Evolutionary conservation across 2,329 filamentous ascomycete genomes (phyloP).

Genomic region (Aureobasidium sp.): DNA sequence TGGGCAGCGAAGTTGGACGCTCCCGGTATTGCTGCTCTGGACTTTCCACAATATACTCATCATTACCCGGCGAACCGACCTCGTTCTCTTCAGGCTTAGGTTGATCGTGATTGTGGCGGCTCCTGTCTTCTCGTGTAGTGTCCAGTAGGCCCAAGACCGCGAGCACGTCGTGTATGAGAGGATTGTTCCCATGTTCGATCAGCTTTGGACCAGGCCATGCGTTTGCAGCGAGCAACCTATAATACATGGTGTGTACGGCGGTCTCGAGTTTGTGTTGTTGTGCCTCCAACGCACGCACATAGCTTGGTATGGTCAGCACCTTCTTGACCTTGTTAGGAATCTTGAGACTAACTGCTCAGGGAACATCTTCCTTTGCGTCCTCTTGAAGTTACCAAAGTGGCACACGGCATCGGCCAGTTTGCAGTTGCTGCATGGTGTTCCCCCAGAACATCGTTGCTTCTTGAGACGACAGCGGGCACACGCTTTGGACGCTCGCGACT

Average conservation of each 20-base stretch:
- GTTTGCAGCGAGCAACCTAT: neutral
- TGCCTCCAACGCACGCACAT: neutral
- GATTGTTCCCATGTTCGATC: neutral
- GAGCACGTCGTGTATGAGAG: neutral
- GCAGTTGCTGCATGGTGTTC: neutral
- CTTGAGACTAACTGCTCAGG: neutral
- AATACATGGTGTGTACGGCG: neutral
- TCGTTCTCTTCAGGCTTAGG: neutral
- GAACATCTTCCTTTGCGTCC: neutral
- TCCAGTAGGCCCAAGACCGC: neutral
- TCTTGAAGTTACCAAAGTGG: neutral
- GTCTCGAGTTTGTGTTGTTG: neutral
- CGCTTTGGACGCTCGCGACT: neutral
- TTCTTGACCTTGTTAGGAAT: neutral
- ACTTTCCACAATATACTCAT: neutral
- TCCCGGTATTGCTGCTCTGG: neutral
- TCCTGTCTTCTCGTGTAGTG: neutral
- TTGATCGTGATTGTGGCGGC: neutral
- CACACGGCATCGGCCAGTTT: neutral
- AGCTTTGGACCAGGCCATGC: neutral
- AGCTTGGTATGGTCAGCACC: neutral
- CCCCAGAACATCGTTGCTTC: neutral
- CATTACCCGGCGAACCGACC: neutral
- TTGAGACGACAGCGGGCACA: neutral
- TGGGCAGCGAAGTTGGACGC: neutral